These are phyloP conservation scores for Crithidia brevicula DNA, from an alignment of 208 protist species.

Conservation along the genomic window DNA sequence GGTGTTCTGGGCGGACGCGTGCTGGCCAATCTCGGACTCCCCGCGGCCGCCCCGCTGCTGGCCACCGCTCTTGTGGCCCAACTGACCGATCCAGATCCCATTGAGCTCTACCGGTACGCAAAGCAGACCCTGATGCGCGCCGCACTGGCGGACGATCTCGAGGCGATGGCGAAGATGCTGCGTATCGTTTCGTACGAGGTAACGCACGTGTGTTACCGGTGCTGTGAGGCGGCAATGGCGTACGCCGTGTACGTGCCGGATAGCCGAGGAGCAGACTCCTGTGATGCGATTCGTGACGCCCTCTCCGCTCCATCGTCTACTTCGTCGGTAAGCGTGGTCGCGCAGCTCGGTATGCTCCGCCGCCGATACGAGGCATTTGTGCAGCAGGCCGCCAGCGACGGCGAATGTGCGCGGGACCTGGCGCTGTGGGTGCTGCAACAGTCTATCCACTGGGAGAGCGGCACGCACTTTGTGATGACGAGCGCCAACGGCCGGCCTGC, in stretches of 20 bases:
- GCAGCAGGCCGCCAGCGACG: conserved; percentile 36
- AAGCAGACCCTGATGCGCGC: conserved; percentile 29
- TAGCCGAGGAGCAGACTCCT: not conserved
- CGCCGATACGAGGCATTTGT: conserved; percentile 47
- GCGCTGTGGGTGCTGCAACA: conserved; percentile 66
- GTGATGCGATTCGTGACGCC: no score
- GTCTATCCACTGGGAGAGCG: conserved; percentile 27
- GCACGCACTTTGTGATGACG: conserved; percentile 17
- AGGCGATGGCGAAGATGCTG: conserved; percentile 23
- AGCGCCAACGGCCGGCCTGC: not conserved
- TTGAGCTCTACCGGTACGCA: conserved; percentile 44
- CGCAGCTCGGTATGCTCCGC: conserved; percentile 43
- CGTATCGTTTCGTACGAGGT: conserved; percentile 21
- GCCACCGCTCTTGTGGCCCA: conserved; percentile 61
- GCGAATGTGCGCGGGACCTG: conserved; percentile 47
- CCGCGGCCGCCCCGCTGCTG: conserved; percentile 48
- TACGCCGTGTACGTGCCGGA: conserved; percentile 17
- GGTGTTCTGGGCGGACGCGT: conserved; percentile 23
- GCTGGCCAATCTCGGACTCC: conserved; percentile 39
- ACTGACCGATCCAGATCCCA: conserved; percentile 34
- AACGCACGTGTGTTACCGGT: conserved; percentile 40
- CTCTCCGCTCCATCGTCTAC: no score
- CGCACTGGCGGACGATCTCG: conserved; percentile 43
- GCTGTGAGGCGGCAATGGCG: conserved; percentile 35
- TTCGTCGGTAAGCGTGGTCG: not conserved